Evolutionary conservation across 2,329 filamentous ascomycete species (phyloP).

Genomic region (Plectosphaerella cucumerina): DNA sequence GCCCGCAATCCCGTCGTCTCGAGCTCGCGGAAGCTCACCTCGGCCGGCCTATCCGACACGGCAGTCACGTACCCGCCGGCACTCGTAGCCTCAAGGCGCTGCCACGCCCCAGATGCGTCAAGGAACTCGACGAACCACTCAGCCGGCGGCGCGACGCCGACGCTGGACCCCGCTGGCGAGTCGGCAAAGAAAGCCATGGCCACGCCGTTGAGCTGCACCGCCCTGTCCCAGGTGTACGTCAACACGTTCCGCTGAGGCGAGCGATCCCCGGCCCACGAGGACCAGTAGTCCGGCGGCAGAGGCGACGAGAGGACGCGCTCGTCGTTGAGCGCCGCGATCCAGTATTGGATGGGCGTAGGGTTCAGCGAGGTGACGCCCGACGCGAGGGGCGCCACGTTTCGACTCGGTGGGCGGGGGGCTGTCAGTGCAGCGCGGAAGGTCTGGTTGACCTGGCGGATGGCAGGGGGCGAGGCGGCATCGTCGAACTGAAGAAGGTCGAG

Average conservation of each 20-base stretch:
- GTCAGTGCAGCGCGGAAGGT: constrained; percentile 18
- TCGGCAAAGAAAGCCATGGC: constrained; percentile 26
- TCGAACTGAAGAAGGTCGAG: constrained; percentile 27
- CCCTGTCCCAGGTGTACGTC: constrained; percentile 23
- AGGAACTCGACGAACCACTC: constrained; percentile 22
- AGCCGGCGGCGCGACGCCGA: constrained; percentile 23
- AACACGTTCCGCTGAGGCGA: constrained; percentile 24
- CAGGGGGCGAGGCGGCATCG: constrained; percentile 19
- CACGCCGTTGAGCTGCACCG: constrained; percentile 22
- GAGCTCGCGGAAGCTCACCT: constrained; percentile 21
- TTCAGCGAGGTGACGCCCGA: constrained; percentile 15
- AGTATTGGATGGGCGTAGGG: constrained; percentile 30
- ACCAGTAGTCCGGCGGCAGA: constrained; percentile 32
- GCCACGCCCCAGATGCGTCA: constrained; percentile 14
- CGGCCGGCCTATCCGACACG: constrained; percentile 19
- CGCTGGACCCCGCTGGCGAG: constrained; percentile 20
- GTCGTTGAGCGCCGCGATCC: constrained; percentile 28
- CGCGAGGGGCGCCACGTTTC: constrained; percentile 27
- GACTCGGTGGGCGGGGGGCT: constrained; percentile 17
- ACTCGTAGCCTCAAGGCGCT: constrained; percentile 12
- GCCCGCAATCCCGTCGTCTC: constrained; percentile 19
- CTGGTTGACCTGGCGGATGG: constrained; percentile 23
- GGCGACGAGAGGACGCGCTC: constrained; percentile 22
- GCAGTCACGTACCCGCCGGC: constrained; percentile 17
- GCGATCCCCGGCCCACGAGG: constrained; percentile 23